Evolutionary conservation across 2,329 filamentous ascomycete genomes (phyloP).

Genomic region (Didymella sp.): DNA sequence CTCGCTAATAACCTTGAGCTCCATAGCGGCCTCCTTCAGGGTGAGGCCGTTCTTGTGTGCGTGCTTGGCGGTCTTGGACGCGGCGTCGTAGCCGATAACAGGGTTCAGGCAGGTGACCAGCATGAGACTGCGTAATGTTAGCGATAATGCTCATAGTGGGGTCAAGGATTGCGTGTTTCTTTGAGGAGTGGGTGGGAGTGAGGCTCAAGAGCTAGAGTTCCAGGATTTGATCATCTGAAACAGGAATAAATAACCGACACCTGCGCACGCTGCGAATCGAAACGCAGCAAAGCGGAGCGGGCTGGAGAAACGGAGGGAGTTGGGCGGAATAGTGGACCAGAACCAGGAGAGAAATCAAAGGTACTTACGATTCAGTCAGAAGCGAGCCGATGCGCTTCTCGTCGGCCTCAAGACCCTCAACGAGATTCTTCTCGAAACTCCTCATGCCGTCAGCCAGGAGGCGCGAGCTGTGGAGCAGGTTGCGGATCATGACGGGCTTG

Average conservation of each 20-base stretch:
- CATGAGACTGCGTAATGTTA: constrained; percentile 74
- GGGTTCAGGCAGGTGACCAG: constrained; percentile 78
- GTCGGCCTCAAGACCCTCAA: constrained; percentile 87
- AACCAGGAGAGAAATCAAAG: background rate
- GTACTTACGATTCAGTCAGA: constrained; percentile 86
- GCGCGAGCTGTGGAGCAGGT: constrained; percentile 89
- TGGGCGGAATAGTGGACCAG: no score
- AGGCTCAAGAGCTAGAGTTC: background rate
- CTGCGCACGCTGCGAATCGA: no score
- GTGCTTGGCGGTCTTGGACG: constrained; percentile 63
- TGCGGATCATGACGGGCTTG: constrained; percentile 95
- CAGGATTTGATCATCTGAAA: no score
- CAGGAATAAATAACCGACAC: no score
- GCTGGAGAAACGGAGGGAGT: no score
- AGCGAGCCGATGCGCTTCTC: constrained; percentile 89
- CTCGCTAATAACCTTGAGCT: constrained; percentile 85
- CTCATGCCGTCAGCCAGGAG: constrained; percentile 91
- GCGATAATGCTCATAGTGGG: no score
- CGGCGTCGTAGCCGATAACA: constrained; percentile 42
- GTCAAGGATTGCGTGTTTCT: no score
- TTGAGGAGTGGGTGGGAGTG: background rate
- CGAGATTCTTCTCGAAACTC: constrained; percentile 93
- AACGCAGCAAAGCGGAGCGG: no score
- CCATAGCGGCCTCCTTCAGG: constrained; percentile 90
- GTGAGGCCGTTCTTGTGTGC: constrained; percentile 98